Evolutionary conservation across 2,329 filamentous ascomycete species (phyloP).

Genomic region (Cytospora piceae): DNA sequence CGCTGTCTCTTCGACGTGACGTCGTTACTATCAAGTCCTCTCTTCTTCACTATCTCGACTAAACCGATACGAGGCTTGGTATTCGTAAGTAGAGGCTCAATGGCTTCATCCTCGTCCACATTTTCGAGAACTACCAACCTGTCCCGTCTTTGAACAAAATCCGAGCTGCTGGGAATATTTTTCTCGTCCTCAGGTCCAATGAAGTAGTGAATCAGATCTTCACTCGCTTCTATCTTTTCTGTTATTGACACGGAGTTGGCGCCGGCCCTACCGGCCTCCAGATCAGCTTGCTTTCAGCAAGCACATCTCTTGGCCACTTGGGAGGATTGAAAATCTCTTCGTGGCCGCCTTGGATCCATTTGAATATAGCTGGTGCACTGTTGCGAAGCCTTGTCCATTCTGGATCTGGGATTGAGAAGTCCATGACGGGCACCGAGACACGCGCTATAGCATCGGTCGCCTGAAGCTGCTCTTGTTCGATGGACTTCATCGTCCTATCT

Average conservation of each 20-base stretch:
- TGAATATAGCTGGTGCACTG: constrained; percentile 32
- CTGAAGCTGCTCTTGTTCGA: constrained; percentile 38
- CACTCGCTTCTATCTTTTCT: constrained; percentile 33
- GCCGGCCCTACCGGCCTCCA: constrained; percentile 33
- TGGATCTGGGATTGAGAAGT: constrained; percentile 35
- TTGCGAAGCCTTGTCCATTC: constrained; percentile 34
- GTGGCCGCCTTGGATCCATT: constrained; percentile 31
- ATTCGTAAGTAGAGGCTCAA: constrained; percentile 19
- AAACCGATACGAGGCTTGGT: background rate
- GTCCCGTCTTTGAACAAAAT: constrained; percentile 34
- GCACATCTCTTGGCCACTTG: constrained; percentile 35
- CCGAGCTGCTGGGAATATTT: constrained; percentile 32
- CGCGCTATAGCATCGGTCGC: constrained; percentile 36
- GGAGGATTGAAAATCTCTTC: constrained; percentile 31
- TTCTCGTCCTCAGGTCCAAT: constrained; percentile 19
- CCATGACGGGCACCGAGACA: constrained; percentile 37
- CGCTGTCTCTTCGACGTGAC: constrained; percentile 8
- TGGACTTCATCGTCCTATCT: constrained; percentile 29
- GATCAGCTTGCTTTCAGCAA: constrained; percentile 34
- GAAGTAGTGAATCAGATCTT: constrained; percentile 28
- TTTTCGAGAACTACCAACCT: constrained; percentile 31
- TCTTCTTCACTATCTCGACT: constrained; percentile 10
- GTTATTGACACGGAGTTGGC: background rate
- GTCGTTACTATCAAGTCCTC: background rate
- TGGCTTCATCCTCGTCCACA: constrained; percentile 33